Evolutionary conservation across 2,329 filamentous ascomycete species (phyloP).

Genomic region (Aaosphaeria pasadenensis): DNA sequence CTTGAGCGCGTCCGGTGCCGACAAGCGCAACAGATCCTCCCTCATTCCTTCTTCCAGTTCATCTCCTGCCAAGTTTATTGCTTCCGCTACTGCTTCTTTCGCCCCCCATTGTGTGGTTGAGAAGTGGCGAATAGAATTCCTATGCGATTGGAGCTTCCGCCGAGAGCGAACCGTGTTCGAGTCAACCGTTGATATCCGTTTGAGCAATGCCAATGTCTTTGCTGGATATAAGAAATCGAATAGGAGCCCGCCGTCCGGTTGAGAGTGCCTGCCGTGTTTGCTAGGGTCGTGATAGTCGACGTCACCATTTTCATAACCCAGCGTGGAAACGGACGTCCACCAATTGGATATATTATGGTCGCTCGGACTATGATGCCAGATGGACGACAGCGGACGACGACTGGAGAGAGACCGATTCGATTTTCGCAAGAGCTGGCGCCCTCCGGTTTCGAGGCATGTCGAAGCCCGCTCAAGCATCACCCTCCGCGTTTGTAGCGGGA

Average conservation of each 20-base stretch:
- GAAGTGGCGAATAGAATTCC: conserved; percentile 21
- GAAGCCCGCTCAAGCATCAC: conserved; percentile 59
- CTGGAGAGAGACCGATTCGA: conserved; percentile 37
- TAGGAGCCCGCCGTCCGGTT: background rate
- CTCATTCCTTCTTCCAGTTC: conserved; percentile 14
- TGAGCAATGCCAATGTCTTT: conserved; percentile 38
- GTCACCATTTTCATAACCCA: too few relatives aligned
- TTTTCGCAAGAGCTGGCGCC: conserved; percentile 49
- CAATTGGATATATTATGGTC: conserved; percentile 41
- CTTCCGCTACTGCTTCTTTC: background rate
- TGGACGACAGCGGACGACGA: conserved; percentile 51
- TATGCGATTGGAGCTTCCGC: conserved; percentile 17
- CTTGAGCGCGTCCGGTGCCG: conserved; percentile 16
- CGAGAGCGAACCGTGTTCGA: conserved; percentile 21
- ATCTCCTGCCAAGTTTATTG: conserved; percentile 7
- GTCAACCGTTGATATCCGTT: conserved; percentile 18
- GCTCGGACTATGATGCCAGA: conserved; percentile 56
- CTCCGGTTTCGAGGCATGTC: conserved; percentile 57
- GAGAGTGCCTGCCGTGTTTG: too few relatives aligned
- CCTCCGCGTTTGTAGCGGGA: conserved; percentile 19
- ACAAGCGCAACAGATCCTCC: conserved; percentile 11
- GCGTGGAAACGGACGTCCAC: conserved; percentile 15
- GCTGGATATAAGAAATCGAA: conserved; percentile 1
- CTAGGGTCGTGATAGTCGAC: too few relatives aligned
- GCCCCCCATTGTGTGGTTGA: conserved; percentile 16